Evolutionary conservation across 2,329 filamentous ascomycete species (phyloP).

Genomic region (Kalmusia sp.): DNA sequence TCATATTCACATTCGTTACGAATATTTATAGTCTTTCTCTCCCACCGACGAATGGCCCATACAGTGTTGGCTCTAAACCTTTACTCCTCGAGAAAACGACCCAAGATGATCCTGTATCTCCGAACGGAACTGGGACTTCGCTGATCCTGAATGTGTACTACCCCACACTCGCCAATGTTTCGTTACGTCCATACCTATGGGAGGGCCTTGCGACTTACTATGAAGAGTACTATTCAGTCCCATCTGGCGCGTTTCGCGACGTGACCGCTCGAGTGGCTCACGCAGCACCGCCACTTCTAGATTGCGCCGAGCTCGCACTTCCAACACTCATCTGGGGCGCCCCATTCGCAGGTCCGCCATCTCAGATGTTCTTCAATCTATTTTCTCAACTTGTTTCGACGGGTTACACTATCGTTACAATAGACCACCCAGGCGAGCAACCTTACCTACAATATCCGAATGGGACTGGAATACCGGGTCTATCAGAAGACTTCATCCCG

Average conservation of each 20-base stretch:
- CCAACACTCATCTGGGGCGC: slow-evolving; percentile 22
- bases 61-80: not conserved
- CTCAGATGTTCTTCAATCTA: slow-evolving; percentile 15
- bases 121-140: not conserved
- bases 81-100: not conserved
- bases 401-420: slow-evolving; percentile 19
- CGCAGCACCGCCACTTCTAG: not conserved
- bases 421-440: slow-evolving; percentile 26
- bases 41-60: not conserved
- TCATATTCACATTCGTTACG: not conserved
- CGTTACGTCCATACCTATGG: slow-evolving; percentile 7
- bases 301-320: not conserved
- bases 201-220: slow-evolving; percentile 5
- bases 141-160: not conserved
- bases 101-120: not conserved
- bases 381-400: slow-evolving; percentile 17
- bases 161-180: not conserved
- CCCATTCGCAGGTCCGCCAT: slow-evolving; percentile 16
- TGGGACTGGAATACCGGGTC: slow-evolving; percentile 10
- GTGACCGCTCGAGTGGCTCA: slow-evolving; percentile 1
- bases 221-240: slow-evolving; percentile 9
- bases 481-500: slow-evolving; percentile 8
- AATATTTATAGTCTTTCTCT: not conserved
- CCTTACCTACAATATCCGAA: slow-evolving; percentile 22
- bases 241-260: slow-evolving; percentile 4